These are phyloP conservation scores for Mortierella sp. DNA, from an alignment of 371 early-diverging fungal genomes.

Conservation along the genomic window DNA sequence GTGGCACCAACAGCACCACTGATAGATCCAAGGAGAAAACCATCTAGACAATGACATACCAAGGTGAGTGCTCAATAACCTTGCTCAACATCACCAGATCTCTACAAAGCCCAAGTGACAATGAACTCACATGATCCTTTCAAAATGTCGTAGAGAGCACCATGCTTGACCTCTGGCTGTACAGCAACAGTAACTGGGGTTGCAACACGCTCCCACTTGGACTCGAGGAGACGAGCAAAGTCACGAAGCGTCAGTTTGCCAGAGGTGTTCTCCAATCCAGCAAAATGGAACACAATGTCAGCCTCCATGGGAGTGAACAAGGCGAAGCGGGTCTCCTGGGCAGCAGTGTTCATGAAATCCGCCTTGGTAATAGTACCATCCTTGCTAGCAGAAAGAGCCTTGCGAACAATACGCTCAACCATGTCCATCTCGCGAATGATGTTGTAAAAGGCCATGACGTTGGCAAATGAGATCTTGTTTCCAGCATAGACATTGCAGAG, in stretches of 20 bases:
- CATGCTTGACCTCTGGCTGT: constrained; percentile 35
- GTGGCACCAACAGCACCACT: constrained; percentile 97
- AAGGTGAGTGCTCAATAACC: too few relatives aligned
- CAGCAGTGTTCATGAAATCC: constrained; percentile 71
- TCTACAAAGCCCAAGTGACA: too few relatives aligned
- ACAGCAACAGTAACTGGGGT: constrained; percentile 22
- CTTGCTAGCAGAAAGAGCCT: constrained; percentile 62
- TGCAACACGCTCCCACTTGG: constrained; percentile 65
- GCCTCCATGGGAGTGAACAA: constrained; percentile 87
- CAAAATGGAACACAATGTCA: constrained; percentile 84
- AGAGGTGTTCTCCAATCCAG: constrained; percentile 69
- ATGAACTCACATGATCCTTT: constrained; percentile 60
- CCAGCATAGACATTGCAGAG: constrained; percentile 68
- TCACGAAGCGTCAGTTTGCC: constrained; percentile 66
- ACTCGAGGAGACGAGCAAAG: constrained; percentile 75
- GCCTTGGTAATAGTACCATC: constrained; percentile 70
- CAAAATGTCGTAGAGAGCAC: constrained; percentile 42
- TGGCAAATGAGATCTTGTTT: constrained; percentile 71
- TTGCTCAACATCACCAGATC: too few relatives aligned
- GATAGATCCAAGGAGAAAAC: constrained; percentile 90
- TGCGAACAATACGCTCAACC: constrained; percentile 72
- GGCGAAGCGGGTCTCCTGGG: constrained; percentile 69
- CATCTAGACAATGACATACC: too few relatives aligned
- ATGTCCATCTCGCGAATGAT: constrained; percentile 79
- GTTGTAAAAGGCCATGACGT: constrained; percentile 78